Evolutionary conservation across 371 early-diverging fungal species (phyloP).

Genomic region (Sporodiniella umbellata): DNA sequence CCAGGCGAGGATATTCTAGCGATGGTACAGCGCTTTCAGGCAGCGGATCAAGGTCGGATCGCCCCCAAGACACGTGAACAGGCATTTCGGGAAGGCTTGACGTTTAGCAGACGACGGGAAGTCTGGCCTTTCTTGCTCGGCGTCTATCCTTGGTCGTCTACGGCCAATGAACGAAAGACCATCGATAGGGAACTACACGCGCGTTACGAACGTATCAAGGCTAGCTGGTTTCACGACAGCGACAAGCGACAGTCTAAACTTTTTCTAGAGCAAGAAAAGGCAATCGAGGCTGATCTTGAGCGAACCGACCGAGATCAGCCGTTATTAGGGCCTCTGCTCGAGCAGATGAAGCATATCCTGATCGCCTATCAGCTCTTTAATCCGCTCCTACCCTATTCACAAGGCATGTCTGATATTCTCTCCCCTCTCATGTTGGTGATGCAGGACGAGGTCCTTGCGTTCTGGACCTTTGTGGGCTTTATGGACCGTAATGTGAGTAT

Average conservation of each 20-base stretch:
- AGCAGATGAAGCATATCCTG: conserved; percentile 83
- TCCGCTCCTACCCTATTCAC: conserved; percentile 77
- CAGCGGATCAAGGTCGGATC: too few species aligned
- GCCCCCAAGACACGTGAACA: too few species aligned
- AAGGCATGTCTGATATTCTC: conserved; percentile 94
- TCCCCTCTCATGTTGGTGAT: conserved; percentile 86
- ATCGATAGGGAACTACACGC: conserved; percentile 60
- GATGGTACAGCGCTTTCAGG: too few species aligned
- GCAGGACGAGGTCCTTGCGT: conserved; percentile 86
- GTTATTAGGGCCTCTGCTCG: conserved; percentile 65
- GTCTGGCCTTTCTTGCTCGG: conserved; percentile 90
- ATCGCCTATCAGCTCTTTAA: conserved; percentile 86
- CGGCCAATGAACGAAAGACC: conserved; percentile 67
- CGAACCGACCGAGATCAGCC: conserved; percentile 87
- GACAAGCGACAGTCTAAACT: conserved; percentile 50
- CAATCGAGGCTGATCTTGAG: conserved; percentile 93
- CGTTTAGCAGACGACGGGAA: conserved; percentile 83
- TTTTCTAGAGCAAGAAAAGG: conserved; percentile 78
- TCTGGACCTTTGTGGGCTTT: conserved; percentile 87
- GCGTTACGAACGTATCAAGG: conserved; percentile 76
- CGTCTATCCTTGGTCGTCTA: conserved; percentile 84
- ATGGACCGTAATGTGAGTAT: conserved; percentile 92
- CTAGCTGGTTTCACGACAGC: conserved; percentile 74
- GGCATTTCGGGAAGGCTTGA: too few species aligned
- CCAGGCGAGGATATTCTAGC: too few species aligned